Evolutionary conservation across 306 rosid species (phyloP).

Genomic region (Gleditsia sinensis): DNA sequence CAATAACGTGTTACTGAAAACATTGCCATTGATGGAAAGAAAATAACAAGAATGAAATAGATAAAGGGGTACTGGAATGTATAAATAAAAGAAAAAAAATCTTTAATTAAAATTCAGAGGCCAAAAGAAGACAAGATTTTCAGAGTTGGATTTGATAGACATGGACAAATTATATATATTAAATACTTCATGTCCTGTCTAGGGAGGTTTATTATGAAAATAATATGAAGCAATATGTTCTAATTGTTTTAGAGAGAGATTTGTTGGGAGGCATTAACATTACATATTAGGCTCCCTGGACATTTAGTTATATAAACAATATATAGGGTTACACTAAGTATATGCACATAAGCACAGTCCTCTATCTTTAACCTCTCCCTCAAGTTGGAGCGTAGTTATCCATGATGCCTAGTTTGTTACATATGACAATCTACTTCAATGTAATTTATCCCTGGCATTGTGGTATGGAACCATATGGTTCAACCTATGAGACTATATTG

Average conservation of each 20-base stretch:
- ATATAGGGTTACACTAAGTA: neutral
- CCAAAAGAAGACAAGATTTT: slow-evolving; percentile 11
- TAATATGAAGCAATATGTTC: slow-evolving; percentile 5
- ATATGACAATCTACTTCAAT: neutral
- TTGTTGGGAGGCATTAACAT: neutral
- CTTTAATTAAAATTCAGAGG: slow-evolving; percentile 18
- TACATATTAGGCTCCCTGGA: no score
- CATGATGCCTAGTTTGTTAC: neutral
- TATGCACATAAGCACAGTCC: neutral
- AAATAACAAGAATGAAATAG: neutral
- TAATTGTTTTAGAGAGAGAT: neutral
- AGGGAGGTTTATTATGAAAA: neutral
- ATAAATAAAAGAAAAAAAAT: slow-evolving; percentile 19
- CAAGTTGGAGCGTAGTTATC: neutral
- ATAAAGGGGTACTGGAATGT: neutral
- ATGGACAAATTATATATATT: neutral
- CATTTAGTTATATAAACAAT: no score
- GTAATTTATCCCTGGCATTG: neutral
- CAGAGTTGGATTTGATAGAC: neutral
- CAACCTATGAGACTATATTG: neutral
- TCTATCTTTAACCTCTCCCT: neutral
- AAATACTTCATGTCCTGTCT: neutral
- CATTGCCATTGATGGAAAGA: slow-evolving; percentile 9
- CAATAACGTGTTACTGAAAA: slow-evolving; percentile 25
- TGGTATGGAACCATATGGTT: no score